Percentiles rank a stretch among this genome's conserved stretches.
These are phyloP conservation scores for Elongisporangium anandrum DNA, from an alignment of 352 stramenopile genomes.

Conservation along the genomic window DNA sequence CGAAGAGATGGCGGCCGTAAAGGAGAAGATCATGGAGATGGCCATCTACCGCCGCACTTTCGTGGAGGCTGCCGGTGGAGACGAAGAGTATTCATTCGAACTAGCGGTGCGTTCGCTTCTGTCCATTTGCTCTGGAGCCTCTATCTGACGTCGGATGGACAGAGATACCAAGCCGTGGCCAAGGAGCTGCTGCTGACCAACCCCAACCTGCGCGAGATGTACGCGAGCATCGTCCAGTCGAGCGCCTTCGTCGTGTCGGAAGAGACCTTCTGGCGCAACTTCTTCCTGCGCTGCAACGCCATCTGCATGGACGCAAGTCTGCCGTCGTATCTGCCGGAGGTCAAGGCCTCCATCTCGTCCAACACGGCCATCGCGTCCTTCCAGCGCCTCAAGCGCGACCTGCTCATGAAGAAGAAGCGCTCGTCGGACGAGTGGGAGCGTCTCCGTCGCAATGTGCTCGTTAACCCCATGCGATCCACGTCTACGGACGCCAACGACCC, in stretches of 20 bases:
- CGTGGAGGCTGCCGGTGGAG: slow-evolving; percentile 44
- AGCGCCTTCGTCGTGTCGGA: slow-evolving; percentile 37
- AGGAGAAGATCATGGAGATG: slow-evolving; percentile 55
- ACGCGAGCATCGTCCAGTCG: slow-evolving; percentile 33
- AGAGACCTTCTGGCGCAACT: slow-evolving; percentile 65
- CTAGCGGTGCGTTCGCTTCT: slow-evolving; percentile 18
- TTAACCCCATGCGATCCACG: slow-evolving; percentile 11
- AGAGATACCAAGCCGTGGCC: slow-evolving; percentile 42
- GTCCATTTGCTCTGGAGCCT: not conserved
- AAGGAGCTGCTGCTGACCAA: slow-evolving; percentile 48
- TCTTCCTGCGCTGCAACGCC: slow-evolving; percentile 65
- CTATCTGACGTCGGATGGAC: not conserved
- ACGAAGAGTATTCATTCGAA: slow-evolving; percentile 63
- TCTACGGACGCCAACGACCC: slow-evolving; percentile 28
- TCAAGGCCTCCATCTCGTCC: slow-evolving; percentile 21
- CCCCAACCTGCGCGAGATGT: slow-evolving; percentile 60
- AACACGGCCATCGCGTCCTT: slow-evolving; percentile 32
- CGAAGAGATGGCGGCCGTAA: slow-evolving; percentile 30
- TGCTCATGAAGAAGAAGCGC: slow-evolving; percentile 40
- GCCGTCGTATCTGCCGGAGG: slow-evolving; percentile 46
- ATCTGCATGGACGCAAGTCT: slow-evolving; percentile 29
- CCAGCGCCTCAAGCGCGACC: slow-evolving; percentile 41
- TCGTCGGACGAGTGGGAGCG: slow-evolving; percentile 27
- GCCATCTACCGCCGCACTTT: slow-evolving; percentile 61
- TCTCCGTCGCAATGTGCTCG: slow-evolving; percentile 26